Percentiles rank a stretch among this genome's conserved stretches.
Conservation (phyloP, 2,329 filamentous ascomycete genomes). For the Hymenoscyphus fraxineus region DNA sequence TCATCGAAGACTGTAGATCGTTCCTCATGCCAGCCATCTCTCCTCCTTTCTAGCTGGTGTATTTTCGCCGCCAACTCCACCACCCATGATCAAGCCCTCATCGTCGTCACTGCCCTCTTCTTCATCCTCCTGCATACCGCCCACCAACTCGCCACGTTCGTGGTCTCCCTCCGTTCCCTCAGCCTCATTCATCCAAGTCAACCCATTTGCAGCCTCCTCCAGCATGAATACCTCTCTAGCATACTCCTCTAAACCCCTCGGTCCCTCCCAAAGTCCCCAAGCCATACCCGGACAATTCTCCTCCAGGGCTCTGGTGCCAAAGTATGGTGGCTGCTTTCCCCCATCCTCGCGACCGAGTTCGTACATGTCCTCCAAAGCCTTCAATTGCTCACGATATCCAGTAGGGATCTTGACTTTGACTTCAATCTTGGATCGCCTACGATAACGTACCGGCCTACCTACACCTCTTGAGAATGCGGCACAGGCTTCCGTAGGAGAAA, state of each 20-base stretch:
- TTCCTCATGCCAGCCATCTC: slow-evolving; percentile 32
- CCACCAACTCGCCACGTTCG: slow-evolving; percentile 29
- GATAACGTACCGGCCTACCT: slow-evolving; percentile 72
- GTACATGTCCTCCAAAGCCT: slow-evolving; percentile 62
- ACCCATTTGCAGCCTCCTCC: slow-evolving; percentile 89
- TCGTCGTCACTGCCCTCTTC: slow-evolving; percentile 45
- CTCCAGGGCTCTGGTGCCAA: slow-evolving; percentile 55
- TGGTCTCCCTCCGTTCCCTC: slow-evolving; percentile 31
- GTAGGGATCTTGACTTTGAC: slow-evolving; percentile 80
- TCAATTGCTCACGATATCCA: slow-evolving; percentile 85
- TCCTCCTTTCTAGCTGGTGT: slow-evolving; percentile 33
- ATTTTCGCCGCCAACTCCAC: slow-evolving; percentile 22
- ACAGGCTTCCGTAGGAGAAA: slow-evolving; percentile 81
- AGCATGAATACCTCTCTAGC: slow-evolving; percentile 89
- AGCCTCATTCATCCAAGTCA: slow-evolving; percentile 81
- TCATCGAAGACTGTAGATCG: too few relatives aligned
- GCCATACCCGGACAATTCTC: slow-evolving; percentile 68
- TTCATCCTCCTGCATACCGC: slow-evolving; percentile 35
- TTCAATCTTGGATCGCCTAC: slow-evolving; percentile 68
- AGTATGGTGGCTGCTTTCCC: slow-evolving; percentile 56
- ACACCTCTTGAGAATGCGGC: slow-evolving; percentile 75
- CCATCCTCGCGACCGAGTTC: slow-evolving; percentile 44
- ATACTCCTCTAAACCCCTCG: slow-evolving; percentile 88
- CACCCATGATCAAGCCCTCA: slow-evolving; percentile 35
- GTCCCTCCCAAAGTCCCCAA: slow-evolving; percentile 84